Evolutionary conservation across 2,329 filamentous ascomycete species (phyloP), one percentile per base, ranked within the genome.

Genomic region (Sarocladium oryzae): DNA sequence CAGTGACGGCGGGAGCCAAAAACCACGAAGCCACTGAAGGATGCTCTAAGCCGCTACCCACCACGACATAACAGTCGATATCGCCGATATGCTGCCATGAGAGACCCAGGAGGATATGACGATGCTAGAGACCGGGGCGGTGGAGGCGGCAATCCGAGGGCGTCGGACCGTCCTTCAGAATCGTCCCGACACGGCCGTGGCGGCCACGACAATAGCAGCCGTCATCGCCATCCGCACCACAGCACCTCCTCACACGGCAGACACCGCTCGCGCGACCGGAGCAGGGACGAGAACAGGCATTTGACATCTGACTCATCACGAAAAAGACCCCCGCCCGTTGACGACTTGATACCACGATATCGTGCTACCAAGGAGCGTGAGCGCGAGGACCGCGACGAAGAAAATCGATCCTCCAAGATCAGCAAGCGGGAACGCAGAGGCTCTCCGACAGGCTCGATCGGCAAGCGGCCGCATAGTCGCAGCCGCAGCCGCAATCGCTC

Each of bases 401-500:
- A 61, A 54, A 59, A 62, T 51, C 66, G 64, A 54, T 18, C 46
- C 4, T 36, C 46, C 10, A 49, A 21, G 21, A 4, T 15, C 11
- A 37, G 46, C 20, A 20, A 32, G 15, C 46, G 46, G 7, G 46
- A 49, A 16, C 63, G 60, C 33, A 66, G 58, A 43, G 61, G 62
- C 51, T 71, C 71, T 3, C 65, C 70, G 26, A 61, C 67, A 21
- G 67, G 69, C 5, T 55, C 65, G 23, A 20, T 26, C 46, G 28
- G 46, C 32, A 75, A 75, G 57, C 66, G 72, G 49, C 64, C 66
- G 45, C 66, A 72, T 53, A 74, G 67, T 52, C 66, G 73, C 52
- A 74, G 67, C 52, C 66, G 66, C 49, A 75, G 69, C 45, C 68
- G 66, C 49, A 75, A 69, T 43, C 68, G 61, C n/a, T 66, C 73